phyloP scores from a whole-genome alignment of 495 filamentous ascomycete species.

The Copromyces sp. region DNA sequence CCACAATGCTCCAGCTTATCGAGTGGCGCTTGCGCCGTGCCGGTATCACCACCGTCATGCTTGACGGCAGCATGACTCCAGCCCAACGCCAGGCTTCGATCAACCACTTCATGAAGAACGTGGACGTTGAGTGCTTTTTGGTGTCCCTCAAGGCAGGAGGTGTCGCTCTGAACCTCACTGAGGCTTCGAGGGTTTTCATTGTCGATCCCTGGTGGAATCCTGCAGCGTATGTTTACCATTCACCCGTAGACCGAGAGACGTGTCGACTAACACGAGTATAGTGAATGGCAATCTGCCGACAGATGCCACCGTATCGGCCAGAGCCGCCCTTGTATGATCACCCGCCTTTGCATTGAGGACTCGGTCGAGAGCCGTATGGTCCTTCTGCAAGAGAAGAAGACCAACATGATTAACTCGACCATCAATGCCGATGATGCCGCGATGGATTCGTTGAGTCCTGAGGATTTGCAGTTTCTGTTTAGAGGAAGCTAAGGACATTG shows the following conservation, averaged over 20 bases:
- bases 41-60: constrained; percentile 94
- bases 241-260: not conserved
- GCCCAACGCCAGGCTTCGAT: constrained; percentile 86
- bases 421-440: constrained; percentile 84
- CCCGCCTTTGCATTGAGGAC: constrained; percentile 87
- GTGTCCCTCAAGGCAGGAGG: constrained; percentile 93
- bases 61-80: constrained; percentile 92
- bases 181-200: constrained; percentile 89
- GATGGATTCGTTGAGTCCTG: constrained; percentile 78
- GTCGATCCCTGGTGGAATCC: constrained; percentile 99
- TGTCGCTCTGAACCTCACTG: constrained; percentile 88
- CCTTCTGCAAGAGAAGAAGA: constrained; percentile 92
- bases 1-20: constrained; percentile 92
- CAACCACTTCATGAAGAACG: constrained; percentile 84
- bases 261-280: not conserved
- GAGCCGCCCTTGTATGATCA: constrained; percentile 86
- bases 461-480: constrained; percentile 94
- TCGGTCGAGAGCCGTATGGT: constrained; percentile 93
- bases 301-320: constrained; percentile 96
- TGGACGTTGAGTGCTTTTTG: constrained; percentile 86
- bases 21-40: constrained; percentile 93
- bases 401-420: constrained; percentile 88
- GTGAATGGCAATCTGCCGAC: constrained; percentile 93
- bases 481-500: constrained; percentile 37
- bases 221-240: constrained; percentile 44